Percentiles rank a stretch among this genome's conserved stretches.
Conservation (phyloP, 371 early-diverging fungal genomes). For the Basidiobolus heterosporus region DNA sequence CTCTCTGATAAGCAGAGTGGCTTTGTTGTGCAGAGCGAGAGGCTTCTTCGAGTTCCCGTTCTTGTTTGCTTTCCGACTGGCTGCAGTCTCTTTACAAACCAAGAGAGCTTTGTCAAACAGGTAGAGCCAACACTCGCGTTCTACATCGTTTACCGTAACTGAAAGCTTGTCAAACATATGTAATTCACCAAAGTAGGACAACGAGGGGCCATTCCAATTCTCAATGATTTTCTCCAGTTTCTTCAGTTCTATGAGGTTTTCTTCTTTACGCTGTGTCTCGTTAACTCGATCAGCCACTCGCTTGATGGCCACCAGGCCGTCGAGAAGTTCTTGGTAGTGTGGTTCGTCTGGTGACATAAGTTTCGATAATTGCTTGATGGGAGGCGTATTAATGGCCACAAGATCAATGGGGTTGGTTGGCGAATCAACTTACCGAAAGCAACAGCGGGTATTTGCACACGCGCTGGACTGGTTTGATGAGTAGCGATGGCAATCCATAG, state of each 20-base stretch:
- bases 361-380: not conserved
- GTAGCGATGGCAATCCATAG: conserved; percentile 69
- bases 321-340: conserved; percentile 52
- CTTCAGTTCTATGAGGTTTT: conserved; percentile 57
- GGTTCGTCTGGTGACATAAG: conserved; percentile 24
- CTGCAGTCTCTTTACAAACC: conserved; percentile 60
- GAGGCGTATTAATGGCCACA: no score
- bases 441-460: conserved; percentile 92
- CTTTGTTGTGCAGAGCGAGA: conserved; percentile 46
- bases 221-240: conserved; percentile 67
- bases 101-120: conserved; percentile 78
- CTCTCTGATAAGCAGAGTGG: conserved; percentile 51
- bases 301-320: conserved; percentile 64
- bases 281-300: conserved; percentile 81
- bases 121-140: conserved; percentile 63
- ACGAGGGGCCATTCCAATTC: conserved; percentile 62
- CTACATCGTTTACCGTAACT: conserved; percentile 53
- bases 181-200: conserved; percentile 62
- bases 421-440: conserved; percentile 28
- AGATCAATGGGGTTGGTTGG: no score
- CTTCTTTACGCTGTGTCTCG: conserved; percentile 76
- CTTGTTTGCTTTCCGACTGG: conserved; percentile 12
- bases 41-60: conserved; percentile 21
- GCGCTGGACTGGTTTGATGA: conserved; percentile 94
- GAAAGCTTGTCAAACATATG: conserved; percentile 65